Evolutionary conservation across 1,139 yeast genomes (phyloP).

Genomic region (Geotrichum restrictum): DNA sequence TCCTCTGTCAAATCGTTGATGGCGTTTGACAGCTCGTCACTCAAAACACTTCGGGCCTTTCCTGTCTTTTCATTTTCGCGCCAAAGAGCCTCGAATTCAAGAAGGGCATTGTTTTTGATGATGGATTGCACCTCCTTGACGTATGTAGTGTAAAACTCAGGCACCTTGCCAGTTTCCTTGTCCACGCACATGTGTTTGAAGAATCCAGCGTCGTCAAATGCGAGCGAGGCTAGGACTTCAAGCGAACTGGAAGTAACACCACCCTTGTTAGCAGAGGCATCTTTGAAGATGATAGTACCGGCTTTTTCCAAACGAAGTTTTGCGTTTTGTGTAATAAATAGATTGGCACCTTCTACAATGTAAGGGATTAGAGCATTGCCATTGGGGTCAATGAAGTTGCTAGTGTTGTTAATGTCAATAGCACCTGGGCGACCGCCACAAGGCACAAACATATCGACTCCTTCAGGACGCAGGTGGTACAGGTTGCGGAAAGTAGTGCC

Average conservation of each 20-base stretch:
- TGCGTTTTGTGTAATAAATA: conserved; percentile 92
- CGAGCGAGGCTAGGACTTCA: conserved; percentile 91
- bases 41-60: conserved; percentile 67
- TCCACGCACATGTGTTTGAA: conserved; percentile 70
- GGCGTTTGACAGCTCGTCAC: conserved; percentile 80
- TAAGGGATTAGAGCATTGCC: conserved; percentile 78
- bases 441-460: conserved; percentile 81
- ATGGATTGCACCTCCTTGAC: conserved; percentile 78
- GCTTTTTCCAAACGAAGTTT: conserved; percentile 80
- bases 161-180: conserved; percentile 42
- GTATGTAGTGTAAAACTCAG: conserved; percentile 73
- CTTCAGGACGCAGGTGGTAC: conserved; percentile 75
- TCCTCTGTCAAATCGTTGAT: conserved; percentile 89
- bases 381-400: conserved; percentile 67
- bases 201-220: conserved; percentile 83
- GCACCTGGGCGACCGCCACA: conserved; percentile 99
- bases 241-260: conserved; percentile 96
- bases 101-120: conserved; percentile 70
- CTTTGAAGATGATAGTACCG: conserved; percentile 84
- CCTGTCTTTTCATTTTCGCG: conserved; percentile 62
- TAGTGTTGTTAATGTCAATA: conserved; percentile 80
- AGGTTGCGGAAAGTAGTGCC: conserved; percentile 92
- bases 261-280: conserved; percentile 96
- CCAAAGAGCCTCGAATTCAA: conserved; percentile 88
- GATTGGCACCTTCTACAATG: conserved; percentile 95